A percentile compares a stretch with the other conserved stretches of the same genome.
Evolutionary conservation across 1,139 yeast genomes (phyloP).

Genomic region (Blastobotrys arbuscula): DNA sequence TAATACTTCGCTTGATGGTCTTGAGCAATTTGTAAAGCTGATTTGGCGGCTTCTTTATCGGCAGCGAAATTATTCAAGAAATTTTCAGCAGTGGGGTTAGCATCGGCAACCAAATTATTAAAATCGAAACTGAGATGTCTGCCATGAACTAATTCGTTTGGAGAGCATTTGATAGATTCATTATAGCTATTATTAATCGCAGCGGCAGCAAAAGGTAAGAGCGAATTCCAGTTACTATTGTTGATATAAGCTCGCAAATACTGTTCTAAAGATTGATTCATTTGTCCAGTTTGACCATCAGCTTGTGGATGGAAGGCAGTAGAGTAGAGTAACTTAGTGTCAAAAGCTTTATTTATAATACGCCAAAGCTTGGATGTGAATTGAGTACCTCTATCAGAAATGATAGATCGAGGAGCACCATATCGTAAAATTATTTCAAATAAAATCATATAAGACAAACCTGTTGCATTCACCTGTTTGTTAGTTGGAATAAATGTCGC

Average conservation of each 20-base stretch:
- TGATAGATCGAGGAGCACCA: slow-evolving; percentile 7
- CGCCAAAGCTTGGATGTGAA: background rate
- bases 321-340: too few species aligned
- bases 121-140: too few species aligned
- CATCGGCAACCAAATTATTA: too few species aligned
- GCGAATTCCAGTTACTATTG: background rate
- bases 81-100: too few species aligned
- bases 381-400: slow-evolving; percentile 1
- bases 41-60: background rate
- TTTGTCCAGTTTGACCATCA: slow-evolving; percentile 6
- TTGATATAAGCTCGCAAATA: slow-evolving; percentile 1
- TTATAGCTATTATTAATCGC: background rate
- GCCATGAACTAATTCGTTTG: slow-evolving; percentile 1
- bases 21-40: background rate
- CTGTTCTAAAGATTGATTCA: slow-evolving; percentile 3
- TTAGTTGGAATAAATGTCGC: background rate
- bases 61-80: too few species aligned
- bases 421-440: background rate
- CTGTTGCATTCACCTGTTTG: background rate
- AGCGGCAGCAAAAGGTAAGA: background rate
- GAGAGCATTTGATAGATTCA: background rate
- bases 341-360: background rate
- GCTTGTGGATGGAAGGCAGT: slow-evolving; percentile 3
- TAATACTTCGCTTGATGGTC: background rate
- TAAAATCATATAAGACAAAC: background rate